phyloP scores from a whole-genome alignment of 106 monocot genomes.

The Triglochin maritima region DNA sequence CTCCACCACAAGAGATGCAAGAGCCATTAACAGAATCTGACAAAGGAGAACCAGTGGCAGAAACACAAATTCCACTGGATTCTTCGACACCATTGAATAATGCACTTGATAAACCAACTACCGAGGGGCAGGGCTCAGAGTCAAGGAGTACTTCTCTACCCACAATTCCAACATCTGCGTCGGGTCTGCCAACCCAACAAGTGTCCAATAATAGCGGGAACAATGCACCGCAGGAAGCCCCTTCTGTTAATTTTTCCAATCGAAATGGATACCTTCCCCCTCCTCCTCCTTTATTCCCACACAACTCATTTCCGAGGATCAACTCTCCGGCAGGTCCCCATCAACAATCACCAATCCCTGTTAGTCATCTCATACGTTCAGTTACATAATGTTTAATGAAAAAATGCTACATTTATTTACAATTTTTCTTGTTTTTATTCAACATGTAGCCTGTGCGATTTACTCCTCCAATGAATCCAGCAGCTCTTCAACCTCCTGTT shows the following conservation, averaged over 20 bases:
- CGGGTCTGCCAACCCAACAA: slow-evolving; percentile 16
- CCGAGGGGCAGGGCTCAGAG: slow-evolving; percentile 4
- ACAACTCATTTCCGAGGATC: slow-evolving; percentile 34
- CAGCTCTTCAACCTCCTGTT: slow-evolving; percentile 85
- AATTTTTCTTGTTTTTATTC: background rate
- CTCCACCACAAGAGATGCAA: slow-evolving; percentile 22
- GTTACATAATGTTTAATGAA: background rate
- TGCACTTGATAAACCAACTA: slow-evolving; percentile 14
- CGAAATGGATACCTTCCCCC: slow-evolving; percentile 35
- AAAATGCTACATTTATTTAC: background rate
- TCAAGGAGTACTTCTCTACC: slow-evolving; percentile 9
- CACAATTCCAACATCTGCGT: slow-evolving; percentile 11
- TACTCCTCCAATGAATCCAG: slow-evolving; percentile 40
- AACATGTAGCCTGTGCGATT: slow-evolving; percentile 37
- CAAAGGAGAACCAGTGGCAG: slow-evolving; percentile 2
- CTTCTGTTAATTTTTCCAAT: slow-evolving; percentile 25
- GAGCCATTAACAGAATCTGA: slow-evolving; percentile 23
- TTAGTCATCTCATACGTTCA: slow-evolving; percentile 9
- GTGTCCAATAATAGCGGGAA: slow-evolving; percentile 17
- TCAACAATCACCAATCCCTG: slow-evolving; percentile 33
- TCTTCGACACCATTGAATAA: slow-evolving; percentile 9
- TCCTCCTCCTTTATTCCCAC: slow-evolving; percentile 42
- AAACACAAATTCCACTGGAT: slow-evolving; percentile 9
- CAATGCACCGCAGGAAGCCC: slow-evolving; percentile 28
- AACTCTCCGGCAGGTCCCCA: slow-evolving; percentile 29